Evolutionary conservation across 2,329 filamentous ascomycete genomes (phyloP).

Genomic region (Myrmaecium sp.): DNA sequence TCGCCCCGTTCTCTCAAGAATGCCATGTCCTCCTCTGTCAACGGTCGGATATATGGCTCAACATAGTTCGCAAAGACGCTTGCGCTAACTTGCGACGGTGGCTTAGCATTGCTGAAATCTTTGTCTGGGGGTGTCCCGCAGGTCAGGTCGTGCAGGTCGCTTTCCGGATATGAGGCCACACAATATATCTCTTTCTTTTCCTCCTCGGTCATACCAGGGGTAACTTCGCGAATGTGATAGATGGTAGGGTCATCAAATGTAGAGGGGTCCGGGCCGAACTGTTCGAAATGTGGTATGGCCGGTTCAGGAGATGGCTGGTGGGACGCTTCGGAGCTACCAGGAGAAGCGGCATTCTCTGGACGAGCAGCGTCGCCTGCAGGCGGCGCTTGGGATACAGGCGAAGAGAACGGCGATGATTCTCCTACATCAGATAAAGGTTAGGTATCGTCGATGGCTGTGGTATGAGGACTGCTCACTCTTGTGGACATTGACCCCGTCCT

Average conservation of each 20-base stretch:
- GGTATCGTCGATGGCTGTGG: too few species aligned
- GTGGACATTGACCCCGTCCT: slow-evolving; percentile 45
- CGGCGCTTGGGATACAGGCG: slow-evolving; percentile 26
- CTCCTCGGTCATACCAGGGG: slow-evolving; percentile 62
- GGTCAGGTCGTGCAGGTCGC: slow-evolving; percentile 68
- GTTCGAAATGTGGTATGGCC: slow-evolving; percentile 57
- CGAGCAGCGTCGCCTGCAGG: slow-evolving; percentile 32
- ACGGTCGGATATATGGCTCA: slow-evolving; percentile 77
- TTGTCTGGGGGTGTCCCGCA: slow-evolving; percentile 81
- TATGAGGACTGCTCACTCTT: too few species aligned
- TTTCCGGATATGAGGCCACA: slow-evolving; percentile 66
- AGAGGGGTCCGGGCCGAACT: slow-evolving; percentile 82
- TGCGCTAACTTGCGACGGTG: slow-evolving; percentile 84
- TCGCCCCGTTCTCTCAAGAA: slow-evolving; percentile 86
- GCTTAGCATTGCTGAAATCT: slow-evolving; percentile 90
- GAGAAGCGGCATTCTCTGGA: slow-evolving; percentile 47
- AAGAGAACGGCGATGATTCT: slow-evolving; percentile 22
- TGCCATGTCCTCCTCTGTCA: slow-evolving; percentile 84
- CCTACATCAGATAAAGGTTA: slow-evolving; percentile 9
- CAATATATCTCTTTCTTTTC: slow-evolving; percentile 78
- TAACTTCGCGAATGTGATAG: slow-evolving; percentile 72
- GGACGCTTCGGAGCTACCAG: slow-evolving; percentile 35
- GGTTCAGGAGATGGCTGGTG: slow-evolving; percentile 44
- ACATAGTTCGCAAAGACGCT: slow-evolving; percentile 84
- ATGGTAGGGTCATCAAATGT: slow-evolving; percentile 84